Base-by-base conservation (phyloP, 2,329 filamentous ascomycete species). In the Calonectria henricotiae region DNA sequence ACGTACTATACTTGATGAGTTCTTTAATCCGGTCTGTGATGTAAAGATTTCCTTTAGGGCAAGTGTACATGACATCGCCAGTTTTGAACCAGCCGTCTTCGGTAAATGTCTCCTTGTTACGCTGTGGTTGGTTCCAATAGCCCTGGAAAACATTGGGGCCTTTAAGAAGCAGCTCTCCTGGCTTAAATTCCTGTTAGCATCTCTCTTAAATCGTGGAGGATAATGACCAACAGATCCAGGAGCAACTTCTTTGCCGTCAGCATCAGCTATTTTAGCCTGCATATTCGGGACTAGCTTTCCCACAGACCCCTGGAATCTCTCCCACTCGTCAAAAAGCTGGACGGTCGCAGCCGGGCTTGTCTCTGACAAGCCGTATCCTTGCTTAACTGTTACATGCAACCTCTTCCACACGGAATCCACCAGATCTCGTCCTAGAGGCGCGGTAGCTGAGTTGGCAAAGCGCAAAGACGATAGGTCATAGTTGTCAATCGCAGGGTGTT, bases 351-450 rank as follows among this genome's bases (percentile, higher is more conserved):
- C 92, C 0, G 95, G 95, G 30, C 92, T 92, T 15, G 94, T 97
- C 84, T 98, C 96, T 5, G 91, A 94, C 5, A 98, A 87, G 0
- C 96, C 96, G 79, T 98, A 98, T 20, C 94, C 95, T 83, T 98
- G 96, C 86, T 98, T 98, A 71, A 98, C 90, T 2, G 92, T 92
- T 23, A 97, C 87, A 62, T 90, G 90, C 69, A 96, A 89, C 8
- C 95, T 90, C 23, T 89, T 82, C 85, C 94, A 93, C 3, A 96
- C 89, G 9, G 90, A 88, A 66, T 94, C 90, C 1, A 96, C 93
- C 2, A 98, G 88, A 72, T 98, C 94, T 37, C 86, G 85, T 0
- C 94, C 96, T 46, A 98, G 85, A 0, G 96, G 96, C 0, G 96
- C 95, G 0, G 95, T 96, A 27, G 94, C 96, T 0, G 90, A 95